Conservation (phyloP, 345 rosid species). For the Eucalyptus grandis region DNA sequence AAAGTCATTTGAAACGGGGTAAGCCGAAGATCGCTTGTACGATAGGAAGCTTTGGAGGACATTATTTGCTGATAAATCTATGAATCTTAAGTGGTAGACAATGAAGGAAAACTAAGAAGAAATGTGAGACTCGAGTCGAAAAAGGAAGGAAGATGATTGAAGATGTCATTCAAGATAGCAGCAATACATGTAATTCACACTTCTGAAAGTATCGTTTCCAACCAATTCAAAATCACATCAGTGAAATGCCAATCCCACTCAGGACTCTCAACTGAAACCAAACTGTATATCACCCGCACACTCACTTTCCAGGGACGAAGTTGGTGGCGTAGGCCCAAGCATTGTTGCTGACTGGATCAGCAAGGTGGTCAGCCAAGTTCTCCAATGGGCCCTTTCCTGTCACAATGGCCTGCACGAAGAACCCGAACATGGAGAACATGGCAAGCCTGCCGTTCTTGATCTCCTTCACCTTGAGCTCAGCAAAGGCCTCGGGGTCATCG, state of each 20-base stretch:
- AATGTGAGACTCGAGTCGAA: background rate
- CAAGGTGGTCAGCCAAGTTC: constrained; percentile 10
- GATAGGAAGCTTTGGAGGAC: background rate
- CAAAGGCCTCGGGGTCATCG: constrained; percentile 13
- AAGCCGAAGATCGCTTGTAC: background rate
- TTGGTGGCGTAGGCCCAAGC: constrained; percentile 16
- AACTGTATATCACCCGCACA: background rate
- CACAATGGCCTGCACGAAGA: constrained; percentile 3
- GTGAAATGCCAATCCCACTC: background rate
- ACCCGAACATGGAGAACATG: constrained; percentile 11
- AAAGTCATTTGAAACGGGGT: background rate
- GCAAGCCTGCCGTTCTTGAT: constrained; percentile 13
- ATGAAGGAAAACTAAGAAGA: background rate
- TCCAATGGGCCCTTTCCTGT: constrained; percentile 11
- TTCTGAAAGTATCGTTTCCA: background rate
- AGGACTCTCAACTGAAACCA: background rate
- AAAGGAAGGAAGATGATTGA: background rate
- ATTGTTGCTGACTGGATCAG: constrained; percentile 12
- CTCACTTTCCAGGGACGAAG: constrained; percentile 8
- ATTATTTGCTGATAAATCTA: background rate
- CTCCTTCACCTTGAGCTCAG: constrained; percentile 15
- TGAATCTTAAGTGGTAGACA: background rate
- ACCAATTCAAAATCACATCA: background rate
- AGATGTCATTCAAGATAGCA: background rate
- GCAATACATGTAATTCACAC: background rate